Evolutionary conservation across 768 basidiomycete genomes (phyloP).

Genomic region (Tricholoma hemisulphureum): DNA sequence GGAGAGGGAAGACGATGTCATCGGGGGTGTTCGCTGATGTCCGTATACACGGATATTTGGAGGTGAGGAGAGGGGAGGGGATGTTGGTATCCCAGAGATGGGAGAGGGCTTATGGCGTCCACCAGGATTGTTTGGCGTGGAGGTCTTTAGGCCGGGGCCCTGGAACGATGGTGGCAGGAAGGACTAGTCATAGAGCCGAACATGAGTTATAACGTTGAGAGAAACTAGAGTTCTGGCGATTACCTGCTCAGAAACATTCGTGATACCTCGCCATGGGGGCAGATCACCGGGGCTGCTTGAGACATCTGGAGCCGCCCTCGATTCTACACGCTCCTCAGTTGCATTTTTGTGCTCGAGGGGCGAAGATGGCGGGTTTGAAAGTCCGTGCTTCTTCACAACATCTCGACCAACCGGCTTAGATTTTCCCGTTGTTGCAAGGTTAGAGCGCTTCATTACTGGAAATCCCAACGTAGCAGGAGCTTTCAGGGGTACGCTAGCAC

Average conservation of each 20-base stretch:
- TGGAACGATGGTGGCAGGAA: slow-evolving; percentile 59
- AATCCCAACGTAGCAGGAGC: slow-evolving; percentile 39
- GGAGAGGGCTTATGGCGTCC: slow-evolving; percentile 43
- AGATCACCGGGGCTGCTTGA: background rate
- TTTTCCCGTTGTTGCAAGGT: slow-evolving; percentile 23
- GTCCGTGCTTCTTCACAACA: slow-evolving; percentile 1
- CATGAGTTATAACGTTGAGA: background rate
- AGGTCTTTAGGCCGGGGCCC: slow-evolving; percentile 45
- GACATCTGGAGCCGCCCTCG: slow-evolving; percentile 2
- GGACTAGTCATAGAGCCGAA: slow-evolving; percentile 23
- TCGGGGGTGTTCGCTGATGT: slow-evolving; percentile 7
- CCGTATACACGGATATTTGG: slow-evolving; percentile 23
- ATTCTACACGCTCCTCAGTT: background rate
- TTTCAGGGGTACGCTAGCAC: background rate
- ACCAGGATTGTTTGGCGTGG: slow-evolving; percentile 42
- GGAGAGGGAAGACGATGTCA: slow-evolving; percentile 8
- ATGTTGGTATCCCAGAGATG: slow-evolving; percentile 32
- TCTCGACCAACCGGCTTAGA: slow-evolving; percentile 10
- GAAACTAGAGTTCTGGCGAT: background rate
- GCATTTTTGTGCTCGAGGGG: background rate
- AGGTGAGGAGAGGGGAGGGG: slow-evolving; percentile 27
- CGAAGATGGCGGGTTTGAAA: slow-evolving; percentile 1
- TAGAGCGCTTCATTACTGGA: slow-evolving; percentile 41
- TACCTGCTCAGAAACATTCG: slow-evolving; percentile 30
- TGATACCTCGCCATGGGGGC: slow-evolving; percentile 9